These are phyloP conservation scores for Polytrichum commune DNA, from an alignment of 225 moss, liverwort and hornwort species.

Conservation along the genomic window DNA sequence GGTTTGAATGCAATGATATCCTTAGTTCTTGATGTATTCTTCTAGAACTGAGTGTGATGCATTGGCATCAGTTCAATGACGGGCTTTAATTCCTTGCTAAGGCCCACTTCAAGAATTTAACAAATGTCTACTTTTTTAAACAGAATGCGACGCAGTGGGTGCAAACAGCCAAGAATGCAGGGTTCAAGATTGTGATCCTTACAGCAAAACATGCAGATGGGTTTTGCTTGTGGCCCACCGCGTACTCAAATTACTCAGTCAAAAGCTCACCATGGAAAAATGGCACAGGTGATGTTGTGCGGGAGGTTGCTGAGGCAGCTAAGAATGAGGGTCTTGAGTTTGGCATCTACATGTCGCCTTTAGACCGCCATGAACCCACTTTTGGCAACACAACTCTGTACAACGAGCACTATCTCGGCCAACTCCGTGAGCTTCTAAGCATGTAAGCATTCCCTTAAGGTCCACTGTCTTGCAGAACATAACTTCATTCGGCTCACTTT, in stretches of 20 bases:
- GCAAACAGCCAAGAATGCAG: constrained; percentile 62
- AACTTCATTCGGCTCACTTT: too few species aligned
- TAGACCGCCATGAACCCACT: constrained; percentile 77
- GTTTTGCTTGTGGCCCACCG: constrained; percentile 87
- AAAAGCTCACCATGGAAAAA: constrained; percentile 65
- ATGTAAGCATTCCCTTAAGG: constrained; percentile 18
- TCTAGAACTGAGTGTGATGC: background rate
- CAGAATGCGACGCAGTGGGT: constrained; percentile 84
- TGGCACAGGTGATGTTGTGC: constrained; percentile 74
- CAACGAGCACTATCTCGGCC: constrained; percentile 81
- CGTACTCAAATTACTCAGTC: constrained; percentile 78
- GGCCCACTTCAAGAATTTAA: too few species aligned
- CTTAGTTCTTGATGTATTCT: too few species aligned
- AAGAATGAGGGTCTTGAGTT: constrained; percentile 58
- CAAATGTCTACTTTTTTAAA: background rate
- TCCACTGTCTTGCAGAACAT: too few species aligned
- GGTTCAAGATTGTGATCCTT: constrained; percentile 70
- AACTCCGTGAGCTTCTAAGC: constrained; percentile 78
- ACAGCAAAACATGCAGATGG: constrained; percentile 96
- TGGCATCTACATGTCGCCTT: constrained; percentile 83
- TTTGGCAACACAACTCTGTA: constrained; percentile 68
- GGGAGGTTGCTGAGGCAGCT: constrained; percentile 67
- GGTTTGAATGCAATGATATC: too few species aligned
- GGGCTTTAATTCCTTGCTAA: too few species aligned
- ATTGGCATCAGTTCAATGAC: background rate